Percentiles rank a stretch among this genome's conserved stretches.
phyloP scores from a whole-genome alignment of 2,329 filamentous ascomycete genomes.

The Aureobasidium pullulans region DNA sequence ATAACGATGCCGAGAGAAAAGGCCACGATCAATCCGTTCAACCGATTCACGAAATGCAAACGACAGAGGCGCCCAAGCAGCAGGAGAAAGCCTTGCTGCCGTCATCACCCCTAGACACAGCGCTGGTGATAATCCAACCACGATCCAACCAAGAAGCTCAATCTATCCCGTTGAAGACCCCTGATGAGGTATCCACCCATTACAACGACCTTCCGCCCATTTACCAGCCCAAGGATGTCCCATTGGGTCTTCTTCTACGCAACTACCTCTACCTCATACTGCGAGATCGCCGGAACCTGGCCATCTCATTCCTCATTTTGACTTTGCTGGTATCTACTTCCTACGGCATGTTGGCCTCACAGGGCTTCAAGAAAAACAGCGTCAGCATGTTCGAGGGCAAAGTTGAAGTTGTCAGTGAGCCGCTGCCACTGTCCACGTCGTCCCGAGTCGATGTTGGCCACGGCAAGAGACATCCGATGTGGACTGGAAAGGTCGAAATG shows the following conservation, averaged over 20 bases:
- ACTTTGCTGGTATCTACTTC: background rate
- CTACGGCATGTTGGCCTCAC: background rate
- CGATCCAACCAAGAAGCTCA: background rate
- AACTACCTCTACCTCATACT: conserved; percentile 48
- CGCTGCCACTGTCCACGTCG: no score
- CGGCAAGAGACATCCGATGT: background rate
- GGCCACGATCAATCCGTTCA: background rate
- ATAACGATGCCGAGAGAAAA: conserved; percentile 20
- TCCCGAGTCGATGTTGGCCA: background rate
- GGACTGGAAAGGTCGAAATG: background rate
- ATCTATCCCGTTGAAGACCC: background rate
- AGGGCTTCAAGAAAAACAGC: no score
- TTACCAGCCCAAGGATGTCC: conserved; percentile 36
- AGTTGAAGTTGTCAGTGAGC: background rate
- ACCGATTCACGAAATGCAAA: background rate
- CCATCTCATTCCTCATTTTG: background rate
- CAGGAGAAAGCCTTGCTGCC: background rate
- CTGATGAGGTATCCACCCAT: background rate
- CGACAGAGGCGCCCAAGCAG: background rate
- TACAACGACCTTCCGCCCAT: conserved; percentile 23
- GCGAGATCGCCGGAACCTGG: conserved; percentile 35
- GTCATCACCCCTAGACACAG: background rate
- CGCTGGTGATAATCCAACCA: background rate
- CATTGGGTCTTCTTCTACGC: conserved; percentile 43
- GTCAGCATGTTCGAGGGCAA: background rate